Base-by-base conservation (phyloP, 1,284 basidiomycete species). In the Sporisorium reilianum region DNA sequence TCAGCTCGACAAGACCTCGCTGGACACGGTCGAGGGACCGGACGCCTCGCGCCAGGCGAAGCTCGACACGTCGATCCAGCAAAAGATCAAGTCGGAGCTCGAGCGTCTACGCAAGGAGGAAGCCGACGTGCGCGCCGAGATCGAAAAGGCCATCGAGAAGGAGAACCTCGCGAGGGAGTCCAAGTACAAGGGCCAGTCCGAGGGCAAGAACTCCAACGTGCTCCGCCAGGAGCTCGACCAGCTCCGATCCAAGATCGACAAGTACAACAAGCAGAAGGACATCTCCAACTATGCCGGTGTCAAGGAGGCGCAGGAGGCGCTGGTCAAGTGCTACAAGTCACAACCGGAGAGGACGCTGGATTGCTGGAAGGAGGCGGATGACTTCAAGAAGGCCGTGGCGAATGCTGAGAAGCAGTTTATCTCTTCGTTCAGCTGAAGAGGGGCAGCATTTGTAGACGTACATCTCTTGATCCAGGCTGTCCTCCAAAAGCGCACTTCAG, bases 281-380 rank as follows among this genome's bases (percentile, higher is more conserved):
- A 85, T 91, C 11, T 84, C 85, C 10, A 89, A 89, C 57, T 88
- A 89, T 61, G 87, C 89, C 2, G 88, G 87, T 42, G 88, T 92
- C 14, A 89, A 89, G 80, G 86, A 87, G 30, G 87, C 87, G 40
- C 87, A 89, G 36, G 88, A 90, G 68, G 89, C 88, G 23, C 87
- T 94, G 32, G 87, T 90, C 5, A 86, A 88, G 46, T 94, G 93
- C 84, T 94, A 93, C 86, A 88, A 85, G 93, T 91, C 87, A 67
- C 88, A 93, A 79, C 83, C 87, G 6, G 85, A 86, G 0, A 89
- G 87, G 6, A 87, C 92, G 23, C 85, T 94, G 44, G 89, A 93
- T 74, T 94, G 93, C 85, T 92, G 90, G 90, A 87, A 87, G 67
- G 89, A 93, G 80, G 91, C 93, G 5, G 85, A 86, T n/a, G 87